phyloP scores from a whole-genome alignment of 768 basidiomycete genomes.

The Lactarius indigo region DNA sequence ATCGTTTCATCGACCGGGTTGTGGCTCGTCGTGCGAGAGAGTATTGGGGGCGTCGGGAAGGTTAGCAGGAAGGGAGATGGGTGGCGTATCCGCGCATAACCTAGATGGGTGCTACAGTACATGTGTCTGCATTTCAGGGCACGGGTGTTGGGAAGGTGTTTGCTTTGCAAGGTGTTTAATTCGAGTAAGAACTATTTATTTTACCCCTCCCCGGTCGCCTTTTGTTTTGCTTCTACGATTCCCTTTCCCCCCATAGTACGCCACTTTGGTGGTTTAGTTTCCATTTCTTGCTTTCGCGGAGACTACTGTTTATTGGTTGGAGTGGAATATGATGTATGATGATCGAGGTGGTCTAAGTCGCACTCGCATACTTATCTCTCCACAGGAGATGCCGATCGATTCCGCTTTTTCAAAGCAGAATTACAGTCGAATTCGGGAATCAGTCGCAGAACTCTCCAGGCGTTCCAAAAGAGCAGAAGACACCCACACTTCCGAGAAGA shows the following conservation, averaged over 20 bases:
- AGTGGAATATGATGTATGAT: neutral
- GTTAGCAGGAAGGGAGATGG: slow-evolving; percentile 75
- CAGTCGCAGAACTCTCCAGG: too few relatives aligned
- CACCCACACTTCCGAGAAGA: too few relatives aligned
- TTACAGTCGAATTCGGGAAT: too few relatives aligned
- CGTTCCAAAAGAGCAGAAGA: too few relatives aligned
- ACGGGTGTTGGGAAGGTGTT: neutral
- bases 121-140: neutral
- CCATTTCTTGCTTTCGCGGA: neutral
- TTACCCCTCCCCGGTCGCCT: neutral
- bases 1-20: slow-evolving; percentile 81
- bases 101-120: neutral
- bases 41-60: slow-evolving; percentile 86
- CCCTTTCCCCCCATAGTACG: neutral
- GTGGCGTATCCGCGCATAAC: slow-evolving; percentile 65
- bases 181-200: neutral
- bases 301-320: neutral
- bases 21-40: slow-evolving; percentile 90
- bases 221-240: neutral
- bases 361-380: neutral
- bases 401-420: too few relatives aligned
- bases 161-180: neutral
- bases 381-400: too few relatives aligned
- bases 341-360: neutral
- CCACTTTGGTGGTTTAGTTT: neutral